Conservation (phyloP, 2,329 filamentous ascomycete genomes). For the Fonsecaea erecta region DNA sequence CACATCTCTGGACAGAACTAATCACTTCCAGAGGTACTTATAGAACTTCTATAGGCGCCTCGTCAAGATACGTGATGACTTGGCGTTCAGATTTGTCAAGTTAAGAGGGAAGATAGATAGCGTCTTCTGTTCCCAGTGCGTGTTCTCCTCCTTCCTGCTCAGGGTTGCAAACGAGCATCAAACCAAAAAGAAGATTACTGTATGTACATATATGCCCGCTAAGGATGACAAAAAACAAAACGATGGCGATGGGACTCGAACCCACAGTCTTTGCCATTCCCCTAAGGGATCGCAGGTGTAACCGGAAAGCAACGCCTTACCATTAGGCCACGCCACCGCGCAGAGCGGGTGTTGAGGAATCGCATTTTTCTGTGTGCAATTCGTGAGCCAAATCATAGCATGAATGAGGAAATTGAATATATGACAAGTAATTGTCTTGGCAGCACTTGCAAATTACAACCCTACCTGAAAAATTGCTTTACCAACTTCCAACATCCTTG, state of each 20-base stretch:
- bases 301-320: conserved; percentile 42
- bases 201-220: no score
- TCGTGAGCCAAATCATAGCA: conserved; percentile 25
- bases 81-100: no score
- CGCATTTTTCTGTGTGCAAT: conserved; percentile 29
- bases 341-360: conserved; percentile 12
- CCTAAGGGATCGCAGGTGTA: background rate
- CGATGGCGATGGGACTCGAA: conserved; percentile 39
- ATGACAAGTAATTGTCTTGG: conserved; percentile 3
- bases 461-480: background rate
- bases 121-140: no score
- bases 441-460: no score
- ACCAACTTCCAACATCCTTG: background rate
- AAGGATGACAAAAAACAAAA: background rate
- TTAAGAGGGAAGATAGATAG: no score
- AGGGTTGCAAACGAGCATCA: no score
- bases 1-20: background rate
- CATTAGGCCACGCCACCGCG: conserved; percentile 36
- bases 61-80: no score
- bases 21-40: background rate
- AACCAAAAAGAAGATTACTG: no score
- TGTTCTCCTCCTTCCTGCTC: no score
- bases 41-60: background rate
- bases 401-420: background rate
- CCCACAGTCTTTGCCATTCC: conserved; percentile 39